A percentile compares a stretch with the other conserved stretches of the same genome.
Evolutionary conservation across 768 basidiomycete species (phyloP).

Genomic region (Suillus plorans): DNA sequence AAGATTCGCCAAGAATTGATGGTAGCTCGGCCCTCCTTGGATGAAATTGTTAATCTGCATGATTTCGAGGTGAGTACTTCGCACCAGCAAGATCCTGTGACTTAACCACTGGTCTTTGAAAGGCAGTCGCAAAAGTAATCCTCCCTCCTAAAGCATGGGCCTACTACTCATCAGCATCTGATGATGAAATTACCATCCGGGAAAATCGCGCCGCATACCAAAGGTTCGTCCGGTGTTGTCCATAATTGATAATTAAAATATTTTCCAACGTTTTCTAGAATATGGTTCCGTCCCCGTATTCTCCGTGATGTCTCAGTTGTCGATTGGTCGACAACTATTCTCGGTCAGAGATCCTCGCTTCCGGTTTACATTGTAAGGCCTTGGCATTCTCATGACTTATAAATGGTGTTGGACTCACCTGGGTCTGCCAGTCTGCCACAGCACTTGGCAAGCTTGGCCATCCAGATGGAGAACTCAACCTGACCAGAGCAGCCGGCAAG

Average conservation of each 20-base stretch:
- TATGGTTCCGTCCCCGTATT: constrained; percentile 91
- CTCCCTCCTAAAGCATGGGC: constrained; percentile 93
- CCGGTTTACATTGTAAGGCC: constrained; percentile 74
- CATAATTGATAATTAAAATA: background rate
- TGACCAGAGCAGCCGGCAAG: constrained; percentile 87
- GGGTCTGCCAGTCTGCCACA: constrained; percentile 61
- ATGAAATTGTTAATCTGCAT: constrained; percentile 84
- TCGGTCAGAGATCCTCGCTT: constrained; percentile 73
- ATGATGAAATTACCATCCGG: constrained; percentile 88
- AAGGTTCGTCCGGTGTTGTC: constrained; percentile 43
- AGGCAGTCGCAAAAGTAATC: constrained; percentile 81
- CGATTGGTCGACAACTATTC: constrained; percentile 82
- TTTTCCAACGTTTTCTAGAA: constrained; percentile 32
- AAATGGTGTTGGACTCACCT: constrained; percentile 9
- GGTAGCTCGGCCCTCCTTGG: constrained; percentile 65
- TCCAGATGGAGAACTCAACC: constrained; percentile 89
- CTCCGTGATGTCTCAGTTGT: constrained; percentile 82
- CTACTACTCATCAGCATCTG: constrained; percentile 94
- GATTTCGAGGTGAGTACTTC: constrained; percentile 77
- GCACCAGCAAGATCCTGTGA: background rate
- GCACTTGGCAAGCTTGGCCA: constrained; percentile 94
- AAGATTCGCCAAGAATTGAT: constrained; percentile 64
- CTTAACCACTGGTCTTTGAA: constrained; percentile 7
- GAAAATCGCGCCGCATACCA: constrained; percentile 94
- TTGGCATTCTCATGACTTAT: background rate